Evolutionary conservation across 2,329 filamentous ascomycete genomes (phyloP), one percentile per base, ranked within the genome.

Genomic region (Bretziella fagacearum): DNA sequence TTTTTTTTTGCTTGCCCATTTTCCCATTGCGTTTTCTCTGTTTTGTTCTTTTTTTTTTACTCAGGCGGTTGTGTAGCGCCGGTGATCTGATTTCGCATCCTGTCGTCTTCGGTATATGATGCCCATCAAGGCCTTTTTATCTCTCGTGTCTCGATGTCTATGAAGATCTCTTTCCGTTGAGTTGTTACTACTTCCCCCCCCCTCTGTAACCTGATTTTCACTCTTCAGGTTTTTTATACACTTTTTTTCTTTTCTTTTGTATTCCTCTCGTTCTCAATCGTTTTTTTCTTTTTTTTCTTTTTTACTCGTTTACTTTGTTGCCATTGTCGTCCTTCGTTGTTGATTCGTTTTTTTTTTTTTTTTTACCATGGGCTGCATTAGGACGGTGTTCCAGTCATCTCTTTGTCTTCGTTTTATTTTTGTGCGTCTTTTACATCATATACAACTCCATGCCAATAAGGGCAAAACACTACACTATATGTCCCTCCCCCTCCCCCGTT

Each of bases 1-100:
- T 51, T 37, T 45, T 37, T 27, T 22, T 25, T 48, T 45, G 15
- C 39, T 40, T 50, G 26, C 37, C 20, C 27, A 39, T 46, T 51
- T 11, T 44, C 25, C 23, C 30, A 18, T 39, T 11, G 26, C 30
- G 4, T 36, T 32, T 27, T 45, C 13, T 41, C 43, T 39, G n/a
- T 20, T 27, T 17, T 48, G 33, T 37, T 41, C 30, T 44, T 46
- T 39, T 29, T 22, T 25, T 42, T 43, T 44, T 33, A 20, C 6
- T 40, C 22, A 36, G 29, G 27, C 36, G 22, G 20, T 30, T 30
- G 22, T 17, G n/a, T 46, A 39, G 18, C 35, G 15, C 18, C 35
- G 35, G 35, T 20, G 35, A 8, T 39, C 35, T 39, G 35, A 39
- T 39, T 3, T 23, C 8, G 18, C 18, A 11, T 22, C 17, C 7